These are phyloP conservation scores for Haemoproteus tartakovskyi DNA, from an alignment of 169 alveolate species.

Conservation along the genomic window DNA sequence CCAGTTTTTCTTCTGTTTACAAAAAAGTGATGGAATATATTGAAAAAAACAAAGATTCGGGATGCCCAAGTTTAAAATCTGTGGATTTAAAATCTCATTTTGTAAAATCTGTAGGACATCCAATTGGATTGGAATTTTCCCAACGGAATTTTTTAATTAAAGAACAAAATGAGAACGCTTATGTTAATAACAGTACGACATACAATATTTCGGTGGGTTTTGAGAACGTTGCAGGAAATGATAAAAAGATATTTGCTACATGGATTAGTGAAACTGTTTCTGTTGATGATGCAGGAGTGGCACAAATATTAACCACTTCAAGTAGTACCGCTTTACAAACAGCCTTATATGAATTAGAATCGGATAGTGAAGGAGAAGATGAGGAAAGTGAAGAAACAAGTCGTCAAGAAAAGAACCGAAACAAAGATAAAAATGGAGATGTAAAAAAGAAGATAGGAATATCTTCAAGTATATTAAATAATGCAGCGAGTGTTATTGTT, in stretches of 20 bases:
- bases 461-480: conserved; percentile 72
- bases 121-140: conserved; percentile 86
- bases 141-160: conserved; percentile 70
- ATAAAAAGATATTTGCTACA: conserved; percentile 78
- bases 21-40: conserved; percentile 67
- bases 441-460: conserved; percentile 69
- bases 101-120: conserved; percentile 82
- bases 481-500: conserved; percentile 78
- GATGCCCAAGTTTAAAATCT: background rate
- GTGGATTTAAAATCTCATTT: conserved; percentile 68
- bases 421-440: conserved; percentile 6
- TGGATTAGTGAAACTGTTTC: conserved; percentile 89
- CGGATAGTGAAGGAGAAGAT: conserved; percentile 73
- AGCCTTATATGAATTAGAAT: conserved; percentile 82
- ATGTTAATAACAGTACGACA: conserved; percentile 79
- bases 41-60: conserved; percentile 47
- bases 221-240: conserved; percentile 71
- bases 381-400: conserved; percentile 61
- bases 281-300: conserved; percentile 73
- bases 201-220: conserved; percentile 84
- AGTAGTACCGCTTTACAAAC: conserved; percentile 81
- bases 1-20: conserved; percentile 69
- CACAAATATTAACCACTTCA: conserved; percentile 72
- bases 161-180: conserved; percentile 31
- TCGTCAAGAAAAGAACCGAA: background rate